These are phyloP conservation scores for Moricandia arvensis DNA, from an alignment of 345 rosid species.

Conservation along the genomic window DNA sequence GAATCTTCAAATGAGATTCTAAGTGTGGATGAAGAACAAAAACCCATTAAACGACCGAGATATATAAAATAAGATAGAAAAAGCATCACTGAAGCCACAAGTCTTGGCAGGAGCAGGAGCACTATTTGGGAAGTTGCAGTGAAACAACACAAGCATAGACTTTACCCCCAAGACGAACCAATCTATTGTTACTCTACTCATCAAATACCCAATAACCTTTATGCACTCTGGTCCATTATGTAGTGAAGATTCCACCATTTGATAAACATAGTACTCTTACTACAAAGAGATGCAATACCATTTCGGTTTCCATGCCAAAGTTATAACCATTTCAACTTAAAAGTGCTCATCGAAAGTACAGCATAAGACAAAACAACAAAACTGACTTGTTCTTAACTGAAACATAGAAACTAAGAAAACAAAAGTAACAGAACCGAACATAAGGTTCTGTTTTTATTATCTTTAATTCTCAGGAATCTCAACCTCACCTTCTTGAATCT, in stretches of 20 bases:
- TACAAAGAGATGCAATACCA: background rate
- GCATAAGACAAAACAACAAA: slow-evolving; percentile 33
- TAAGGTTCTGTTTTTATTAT: background rate
- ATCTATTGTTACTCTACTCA: background rate
- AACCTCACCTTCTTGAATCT: slow-evolving; percentile 62
- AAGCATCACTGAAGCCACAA: background rate
- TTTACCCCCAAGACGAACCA: no score
- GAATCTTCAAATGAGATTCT: no score
- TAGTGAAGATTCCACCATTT: background rate
- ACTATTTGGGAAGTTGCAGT: no score
- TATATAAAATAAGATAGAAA: no score
- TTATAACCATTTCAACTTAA: background rate
- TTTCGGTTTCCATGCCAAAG: background rate
- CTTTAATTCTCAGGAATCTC: slow-evolving; percentile 52
- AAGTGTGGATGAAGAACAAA: background rate
- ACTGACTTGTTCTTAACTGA: slow-evolving; percentile 30
- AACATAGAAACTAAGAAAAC: slow-evolving; percentile 24
- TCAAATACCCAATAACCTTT: background rate
- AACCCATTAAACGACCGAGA: background rate
- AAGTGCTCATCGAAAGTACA: background rate
- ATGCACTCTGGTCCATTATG: background rate
- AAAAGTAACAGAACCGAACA: background rate
- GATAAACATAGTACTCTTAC: background rate
- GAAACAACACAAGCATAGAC: no score
- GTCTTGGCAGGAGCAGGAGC: background rate